These are phyloP conservation scores for Berberis thunbergii DNA, from an alignment of 164 flowering plant species.

Conservation along the genomic window DNA sequence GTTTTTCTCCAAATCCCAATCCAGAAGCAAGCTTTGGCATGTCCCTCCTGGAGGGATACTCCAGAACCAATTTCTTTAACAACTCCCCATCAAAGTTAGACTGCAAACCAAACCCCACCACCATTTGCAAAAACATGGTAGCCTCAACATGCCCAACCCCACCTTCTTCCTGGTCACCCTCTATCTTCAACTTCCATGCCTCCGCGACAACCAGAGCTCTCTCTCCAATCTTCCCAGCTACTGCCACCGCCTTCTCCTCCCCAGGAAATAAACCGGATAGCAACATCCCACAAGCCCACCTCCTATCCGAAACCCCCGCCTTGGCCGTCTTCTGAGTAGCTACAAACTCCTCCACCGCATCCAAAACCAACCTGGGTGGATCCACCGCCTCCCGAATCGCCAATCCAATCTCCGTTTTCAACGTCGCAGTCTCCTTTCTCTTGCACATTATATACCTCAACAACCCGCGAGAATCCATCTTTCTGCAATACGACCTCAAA, in stretches of 20 bases:
- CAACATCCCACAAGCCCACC: conserved; percentile 53
- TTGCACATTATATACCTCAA: conserved; percentile 31
- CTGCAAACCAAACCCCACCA: conserved; percentile 34
- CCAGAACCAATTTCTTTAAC: conserved; percentile 36
- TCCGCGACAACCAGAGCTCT: conserved; percentile 24
- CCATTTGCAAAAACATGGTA: conserved; percentile 47
- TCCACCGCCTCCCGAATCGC: conserved; percentile 40
- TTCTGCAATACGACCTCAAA: conserved; percentile 24
- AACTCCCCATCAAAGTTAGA: conserved; percentile 35
- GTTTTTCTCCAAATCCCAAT: conserved; percentile 35
- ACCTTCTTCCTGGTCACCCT: conserved; percentile 16
- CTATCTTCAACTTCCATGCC: conserved; percentile 32
- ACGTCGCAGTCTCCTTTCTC: conserved; percentile 34
- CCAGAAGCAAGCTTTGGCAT: conserved; percentile 49
- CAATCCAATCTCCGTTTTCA: conserved; percentile 24
- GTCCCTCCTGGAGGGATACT: conserved; percentile 39
- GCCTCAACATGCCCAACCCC: conserved; percentile 45
- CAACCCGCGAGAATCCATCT: conserved; percentile 37
- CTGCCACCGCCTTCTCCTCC: conserved; percentile 15
- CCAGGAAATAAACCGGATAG: conserved; percentile 32
- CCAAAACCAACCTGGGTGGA: conserved; percentile 30
- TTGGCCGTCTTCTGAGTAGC: conserved; percentile 16
- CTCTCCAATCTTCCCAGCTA: conserved; percentile 27
- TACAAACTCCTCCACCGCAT: conserved; percentile 35
- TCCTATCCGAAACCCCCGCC: conserved; percentile 36